Conservation (phyloP, 345 rosid genomes). For the Gossypium mustelinum region DNA sequence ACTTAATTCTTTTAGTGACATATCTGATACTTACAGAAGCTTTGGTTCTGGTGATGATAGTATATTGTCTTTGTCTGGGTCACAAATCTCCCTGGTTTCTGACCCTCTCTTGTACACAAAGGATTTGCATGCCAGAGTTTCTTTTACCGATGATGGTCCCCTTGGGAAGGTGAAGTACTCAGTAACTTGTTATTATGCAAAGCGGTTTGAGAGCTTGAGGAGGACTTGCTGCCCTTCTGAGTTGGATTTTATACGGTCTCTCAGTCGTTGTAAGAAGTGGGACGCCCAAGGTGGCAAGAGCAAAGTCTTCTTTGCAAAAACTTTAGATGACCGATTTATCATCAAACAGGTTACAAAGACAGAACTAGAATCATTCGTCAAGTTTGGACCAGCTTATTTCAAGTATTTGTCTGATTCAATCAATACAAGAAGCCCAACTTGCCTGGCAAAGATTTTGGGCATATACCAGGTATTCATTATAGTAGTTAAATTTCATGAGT, state of each 20-base stretch:
- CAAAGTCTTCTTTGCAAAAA: slow-evolving; percentile 94
- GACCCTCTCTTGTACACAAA: slow-evolving; percentile 56
- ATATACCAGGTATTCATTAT: slow-evolving; percentile 76
- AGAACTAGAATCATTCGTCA: slow-evolving; percentile 89
- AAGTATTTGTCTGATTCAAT: slow-evolving; percentile 78
- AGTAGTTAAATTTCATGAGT: slow-evolving; percentile 11
- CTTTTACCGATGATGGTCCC: slow-evolving; percentile 66
- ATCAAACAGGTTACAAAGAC: slow-evolving; percentile 96
- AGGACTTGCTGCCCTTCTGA: slow-evolving; percentile 84
- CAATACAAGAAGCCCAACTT: slow-evolving; percentile 71
- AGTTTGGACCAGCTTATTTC: slow-evolving; percentile 85
- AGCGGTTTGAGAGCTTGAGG: slow-evolving; percentile 82
- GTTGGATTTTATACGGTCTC: slow-evolving; percentile 78
- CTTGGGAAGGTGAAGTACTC: slow-evolving; percentile 72
- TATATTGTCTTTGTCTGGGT: slow-evolving; percentile 28
- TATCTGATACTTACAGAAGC: slow-evolving; percentile 42
- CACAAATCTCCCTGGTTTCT: slow-evolving; percentile 40
- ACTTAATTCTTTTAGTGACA: slow-evolving; percentile 47
- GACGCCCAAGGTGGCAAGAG: slow-evolving; percentile 99
- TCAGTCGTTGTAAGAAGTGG: slow-evolving; percentile 98
- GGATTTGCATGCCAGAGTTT: slow-evolving; percentile 71
- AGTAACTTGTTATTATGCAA: slow-evolving; percentile 84
- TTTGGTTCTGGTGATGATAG: slow-evolving; percentile 56
- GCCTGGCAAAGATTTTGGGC: slow-evolving; percentile 91
- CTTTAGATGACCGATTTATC: slow-evolving; percentile 92